Conservation (phyloP, 176 grass and related monocot species). For the Hyparrhenia diplandra region DNA sequence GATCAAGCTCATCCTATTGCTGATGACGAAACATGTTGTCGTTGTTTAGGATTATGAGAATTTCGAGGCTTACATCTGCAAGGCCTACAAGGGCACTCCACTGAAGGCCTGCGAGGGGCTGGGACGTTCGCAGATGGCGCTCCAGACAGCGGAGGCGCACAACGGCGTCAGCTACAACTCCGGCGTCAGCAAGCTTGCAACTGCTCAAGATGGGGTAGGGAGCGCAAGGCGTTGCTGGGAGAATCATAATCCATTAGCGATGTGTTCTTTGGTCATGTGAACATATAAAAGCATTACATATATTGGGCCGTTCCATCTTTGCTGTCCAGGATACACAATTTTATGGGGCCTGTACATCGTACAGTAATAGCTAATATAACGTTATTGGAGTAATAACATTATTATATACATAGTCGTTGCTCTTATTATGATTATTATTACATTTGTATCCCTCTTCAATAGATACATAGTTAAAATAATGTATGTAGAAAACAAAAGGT, state of each 20-base stretch:
- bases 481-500: too few relatives aligned
- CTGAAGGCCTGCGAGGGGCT: slow-evolving; percentile 48
- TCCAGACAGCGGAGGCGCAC: slow-evolving; percentile 16
- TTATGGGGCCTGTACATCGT: not conserved
- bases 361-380: not conserved
- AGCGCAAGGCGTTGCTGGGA: too few relatives aligned
- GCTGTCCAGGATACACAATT: not conserved
- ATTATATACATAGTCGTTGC: too few relatives aligned
- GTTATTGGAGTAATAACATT: too few relatives aligned
- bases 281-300: not conserved
- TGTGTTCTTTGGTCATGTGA: not conserved
- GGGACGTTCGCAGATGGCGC: not conserved
- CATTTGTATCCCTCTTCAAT: not conserved
- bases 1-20: not conserved
- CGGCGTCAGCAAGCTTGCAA: not conserved
- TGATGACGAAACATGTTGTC: not conserved
- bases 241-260: not conserved
- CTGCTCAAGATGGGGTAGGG: not conserved
- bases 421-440: not conserved
- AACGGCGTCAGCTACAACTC: slow-evolving; percentile 36
- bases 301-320: not conserved
- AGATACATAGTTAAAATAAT: too few relatives aligned
- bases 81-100: slow-evolving; percentile 63
- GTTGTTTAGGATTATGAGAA: slow-evolving; percentile 66
- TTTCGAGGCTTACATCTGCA: slow-evolving; percentile 67